These are phyloP conservation scores for Kuraishia cidri DNA, from an alignment of 805 yeast species.

Conservation along the genomic window DNA sequence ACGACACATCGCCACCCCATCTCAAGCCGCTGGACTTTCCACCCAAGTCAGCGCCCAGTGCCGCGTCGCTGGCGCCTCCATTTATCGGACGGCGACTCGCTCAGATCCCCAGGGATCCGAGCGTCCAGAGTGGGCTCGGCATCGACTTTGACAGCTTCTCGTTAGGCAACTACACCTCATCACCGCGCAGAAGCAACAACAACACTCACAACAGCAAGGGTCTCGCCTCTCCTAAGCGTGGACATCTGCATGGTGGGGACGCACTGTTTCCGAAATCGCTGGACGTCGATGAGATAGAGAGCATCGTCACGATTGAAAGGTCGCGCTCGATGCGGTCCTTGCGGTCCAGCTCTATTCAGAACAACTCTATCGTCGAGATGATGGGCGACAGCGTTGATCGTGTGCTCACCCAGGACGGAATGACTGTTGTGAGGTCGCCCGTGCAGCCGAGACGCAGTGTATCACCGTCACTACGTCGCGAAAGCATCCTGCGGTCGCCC, in stretches of 20 bases:
- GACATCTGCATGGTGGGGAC: conserved; percentile 41
- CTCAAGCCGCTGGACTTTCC: no score
- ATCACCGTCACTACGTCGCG: no score
- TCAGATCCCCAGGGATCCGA: not conserved
- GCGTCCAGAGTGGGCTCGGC: conserved; percentile 2
- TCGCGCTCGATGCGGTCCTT: conserved; percentile 50
- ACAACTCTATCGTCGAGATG: conserved; percentile 16
- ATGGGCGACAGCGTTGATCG: conserved; percentile 12
- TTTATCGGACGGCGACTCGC: no score
- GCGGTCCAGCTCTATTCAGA: conserved; percentile 13
- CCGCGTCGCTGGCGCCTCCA: no score
- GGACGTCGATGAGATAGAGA: conserved; percentile 60
- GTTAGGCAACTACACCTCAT: not conserved
- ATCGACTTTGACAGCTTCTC: conserved; percentile 2
- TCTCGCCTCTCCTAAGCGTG: no score
- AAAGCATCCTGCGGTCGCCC: no score
- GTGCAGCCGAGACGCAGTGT: conserved; percentile 9
- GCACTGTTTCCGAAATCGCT: conserved; percentile 66
- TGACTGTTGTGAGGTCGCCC: conserved; percentile 32
- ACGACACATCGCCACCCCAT: no score
- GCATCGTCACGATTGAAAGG: conserved; percentile 65
- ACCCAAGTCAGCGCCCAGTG: no score
- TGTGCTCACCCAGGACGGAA: conserved; percentile 33
- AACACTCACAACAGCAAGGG: not conserved
- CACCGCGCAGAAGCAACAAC: not conserved